Evolutionary conservation across 371 early-diverging fungal genomes (phyloP).

Genomic region (Haplosporangium sp.): DNA sequence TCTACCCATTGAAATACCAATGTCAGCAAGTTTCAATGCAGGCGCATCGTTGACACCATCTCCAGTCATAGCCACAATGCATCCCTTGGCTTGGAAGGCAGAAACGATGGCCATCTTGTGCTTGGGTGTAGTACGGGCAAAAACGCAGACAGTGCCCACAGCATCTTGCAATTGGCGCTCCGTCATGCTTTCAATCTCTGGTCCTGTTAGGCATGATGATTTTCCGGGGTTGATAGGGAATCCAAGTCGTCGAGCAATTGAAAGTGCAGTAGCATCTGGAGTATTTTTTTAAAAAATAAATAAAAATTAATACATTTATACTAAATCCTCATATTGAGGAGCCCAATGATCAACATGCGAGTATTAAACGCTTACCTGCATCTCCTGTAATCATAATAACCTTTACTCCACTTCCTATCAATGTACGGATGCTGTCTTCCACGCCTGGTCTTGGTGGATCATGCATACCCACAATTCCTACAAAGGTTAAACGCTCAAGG

Average conservation of each 20-base stretch:
- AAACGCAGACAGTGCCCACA: conserved; percentile 74
- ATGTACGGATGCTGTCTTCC: conserved; percentile 68
- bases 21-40: conserved; percentile 89
- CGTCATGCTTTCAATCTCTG: conserved; percentile 76
- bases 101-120: conserved; percentile 91
- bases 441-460: conserved; percentile 89
- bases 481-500: conserved; percentile 70
- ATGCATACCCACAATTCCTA: conserved; percentile 86
- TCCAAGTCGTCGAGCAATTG: conserved; percentile 83
- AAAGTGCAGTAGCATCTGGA: conserved; percentile 78
- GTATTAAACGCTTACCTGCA: conserved; percentile 66
- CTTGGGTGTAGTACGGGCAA: conserved; percentile 93
- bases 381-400: conserved; percentile 95
- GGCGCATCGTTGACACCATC: conserved; percentile 98
- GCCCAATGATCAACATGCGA: background rate
- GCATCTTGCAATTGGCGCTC: conserved; percentile 73
- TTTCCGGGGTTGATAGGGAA: conserved; percentile 70
- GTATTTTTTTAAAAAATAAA: background rate
- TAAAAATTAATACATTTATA: background rate
- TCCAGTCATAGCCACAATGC: conserved; percentile 92
- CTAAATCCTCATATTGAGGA: too few relatives aligned
- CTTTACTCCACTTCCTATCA: conserved; percentile 81
- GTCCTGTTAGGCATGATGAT: conserved; percentile 74
- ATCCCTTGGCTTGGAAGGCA: conserved; percentile 78
- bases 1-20: conserved; percentile 93